phyloP scores from a whole-genome alignment of 257 asterid genomes.

The Solanum tarijense region DNA sequence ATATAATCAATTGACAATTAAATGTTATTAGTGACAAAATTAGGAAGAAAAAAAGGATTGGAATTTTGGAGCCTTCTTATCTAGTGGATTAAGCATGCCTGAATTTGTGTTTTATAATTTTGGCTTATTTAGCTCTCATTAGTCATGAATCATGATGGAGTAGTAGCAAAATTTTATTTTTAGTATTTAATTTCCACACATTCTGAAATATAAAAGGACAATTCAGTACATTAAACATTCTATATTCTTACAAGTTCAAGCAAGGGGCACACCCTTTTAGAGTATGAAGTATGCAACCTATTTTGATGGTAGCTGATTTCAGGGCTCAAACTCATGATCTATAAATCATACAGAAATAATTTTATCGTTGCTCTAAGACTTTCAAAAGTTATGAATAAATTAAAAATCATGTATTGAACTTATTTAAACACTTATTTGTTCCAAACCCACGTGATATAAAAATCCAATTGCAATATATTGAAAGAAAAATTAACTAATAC shows the following conservation, averaged over 20 bases:
- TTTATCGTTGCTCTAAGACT: neutral
- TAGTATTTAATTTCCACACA: too few relatives aligned
- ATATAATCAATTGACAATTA: neutral
- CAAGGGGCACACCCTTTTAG: too few relatives aligned
- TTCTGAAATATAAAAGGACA: too few relatives aligned
- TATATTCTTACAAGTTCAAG: neutral
- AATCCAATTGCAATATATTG: neutral
- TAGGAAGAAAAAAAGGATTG: neutral
- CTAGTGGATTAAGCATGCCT: neutral
- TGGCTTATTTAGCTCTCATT: neutral
- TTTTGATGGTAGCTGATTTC: neutral
- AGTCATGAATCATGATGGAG: neutral
- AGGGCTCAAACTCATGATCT: rapidly evolving
- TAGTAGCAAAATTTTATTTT: neutral
- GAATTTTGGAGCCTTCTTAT: neutral
- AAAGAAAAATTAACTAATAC: neutral
- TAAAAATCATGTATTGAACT: neutral
- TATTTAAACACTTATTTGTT: neutral
- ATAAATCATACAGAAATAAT: rapidly evolving
- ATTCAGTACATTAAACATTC: too few relatives aligned
- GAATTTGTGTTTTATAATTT: neutral
- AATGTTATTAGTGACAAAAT: neutral
- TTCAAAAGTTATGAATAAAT: neutral
- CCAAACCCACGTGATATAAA: neutral
- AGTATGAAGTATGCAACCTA: neutral